Conservation (phyloP, 1,284 basidiomycete species). For the Sparassis latifolia region DNA sequence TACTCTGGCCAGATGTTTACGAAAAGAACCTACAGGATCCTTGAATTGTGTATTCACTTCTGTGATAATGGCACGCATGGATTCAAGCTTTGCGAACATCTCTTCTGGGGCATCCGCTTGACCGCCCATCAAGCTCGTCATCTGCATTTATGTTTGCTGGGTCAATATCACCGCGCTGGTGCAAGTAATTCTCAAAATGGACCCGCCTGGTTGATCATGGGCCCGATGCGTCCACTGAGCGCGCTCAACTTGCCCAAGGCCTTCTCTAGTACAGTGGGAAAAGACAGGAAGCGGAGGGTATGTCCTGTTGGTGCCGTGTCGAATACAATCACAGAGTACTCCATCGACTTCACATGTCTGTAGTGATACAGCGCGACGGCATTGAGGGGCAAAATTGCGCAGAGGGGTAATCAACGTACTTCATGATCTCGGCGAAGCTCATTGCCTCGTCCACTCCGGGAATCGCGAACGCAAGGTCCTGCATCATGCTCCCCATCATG, state of each 20-base stretch:
- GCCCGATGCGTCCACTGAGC: constrained; percentile 89
- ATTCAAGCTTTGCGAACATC: constrained; percentile 97
- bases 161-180: not conserved
- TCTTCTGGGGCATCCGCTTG: constrained; percentile 85
- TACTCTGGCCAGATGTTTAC: not conserved
- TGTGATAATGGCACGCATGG: constrained; percentile 95
- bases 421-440: constrained; percentile 99
- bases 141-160: constrained; percentile 36
- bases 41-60: constrained; percentile 99
- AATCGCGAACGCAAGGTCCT: constrained; percentile 97
- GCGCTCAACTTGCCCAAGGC: constrained; percentile 92
- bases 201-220: constrained; percentile 88
- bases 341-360: constrained; percentile 99
- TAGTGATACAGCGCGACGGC: not conserved
- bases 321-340: constrained; percentile 98
- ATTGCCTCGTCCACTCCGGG: constrained; percentile 99
- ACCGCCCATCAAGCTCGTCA: constrained; percentile 94
- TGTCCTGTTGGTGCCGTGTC: constrained; percentile 99
- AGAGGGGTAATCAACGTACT: constrained; percentile 46
- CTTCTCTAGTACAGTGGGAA: constrained; percentile 97
- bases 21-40: constrained; percentile 69
- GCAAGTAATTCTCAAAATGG: not conserved
- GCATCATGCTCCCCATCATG: constrained; percentile 99
- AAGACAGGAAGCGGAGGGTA: constrained; percentile 95
- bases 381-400: not conserved